Conservation (phyloP, 73 alveolate species). For the Paramecium tetraurelia region DNA sequence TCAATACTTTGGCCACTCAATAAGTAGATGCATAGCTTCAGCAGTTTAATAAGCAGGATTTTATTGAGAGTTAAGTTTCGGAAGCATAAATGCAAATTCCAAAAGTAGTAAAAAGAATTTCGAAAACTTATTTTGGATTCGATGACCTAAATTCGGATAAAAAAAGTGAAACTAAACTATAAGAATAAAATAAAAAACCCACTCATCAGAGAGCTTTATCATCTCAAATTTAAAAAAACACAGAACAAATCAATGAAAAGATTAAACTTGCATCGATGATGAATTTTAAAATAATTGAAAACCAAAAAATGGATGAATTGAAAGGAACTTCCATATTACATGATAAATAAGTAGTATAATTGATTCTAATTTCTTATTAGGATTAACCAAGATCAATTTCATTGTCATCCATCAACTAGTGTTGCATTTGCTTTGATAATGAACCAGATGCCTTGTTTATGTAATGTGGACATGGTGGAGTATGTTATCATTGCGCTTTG, state of each 20-base stretch:
- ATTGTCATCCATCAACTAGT: not conserved
- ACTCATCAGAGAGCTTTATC: not conserved
- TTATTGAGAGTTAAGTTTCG: not conserved
- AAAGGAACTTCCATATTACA: not conserved
- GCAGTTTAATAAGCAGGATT: not conserved
- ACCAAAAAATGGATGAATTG: not conserved
- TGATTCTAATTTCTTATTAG: not conserved
- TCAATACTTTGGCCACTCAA: not conserved
- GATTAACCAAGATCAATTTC: not conserved
- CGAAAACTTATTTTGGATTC: not conserved
- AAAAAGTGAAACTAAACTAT: not conserved
- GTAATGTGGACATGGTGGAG: conserved; percentile 64
- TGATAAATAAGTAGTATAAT: not conserved
- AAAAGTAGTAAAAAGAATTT: not conserved
- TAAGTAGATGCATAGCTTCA: not conserved
- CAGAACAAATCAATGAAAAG: not conserved
- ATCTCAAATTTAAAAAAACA: not conserved
- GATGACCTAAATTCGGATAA: not conserved
- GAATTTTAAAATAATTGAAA: not conserved
- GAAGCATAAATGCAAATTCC: not conserved
- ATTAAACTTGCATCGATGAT: not conserved
- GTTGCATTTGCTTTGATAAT: conserved; percentile 54
- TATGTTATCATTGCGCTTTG: conserved; percentile 55
- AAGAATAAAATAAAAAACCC: not conserved
- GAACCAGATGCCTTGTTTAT: conserved; percentile 46